Percentiles rank a stretch among this genome's conserved stretches.
phyloP scores from a whole-genome alignment of 768 basidiomycete genomes.

The Suillus subaureus region DNA sequence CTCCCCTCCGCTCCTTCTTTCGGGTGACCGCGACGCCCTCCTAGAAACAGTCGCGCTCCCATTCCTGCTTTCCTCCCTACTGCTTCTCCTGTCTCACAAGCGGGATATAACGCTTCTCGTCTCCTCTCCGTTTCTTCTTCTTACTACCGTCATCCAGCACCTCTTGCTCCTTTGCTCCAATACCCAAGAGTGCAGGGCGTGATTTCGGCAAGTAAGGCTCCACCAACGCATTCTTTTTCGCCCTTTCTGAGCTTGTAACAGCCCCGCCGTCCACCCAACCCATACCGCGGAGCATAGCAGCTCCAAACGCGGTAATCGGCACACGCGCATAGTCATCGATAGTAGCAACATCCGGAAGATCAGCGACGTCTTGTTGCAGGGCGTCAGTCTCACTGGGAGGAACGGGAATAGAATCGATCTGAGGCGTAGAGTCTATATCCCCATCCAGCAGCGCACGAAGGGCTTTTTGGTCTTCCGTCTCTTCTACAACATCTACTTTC shows the following conservation, averaged over 20 bases:
- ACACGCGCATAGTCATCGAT: slow-evolving; percentile 88
- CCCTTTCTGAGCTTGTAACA: slow-evolving; percentile 58
- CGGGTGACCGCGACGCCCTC: slow-evolving; percentile 53
- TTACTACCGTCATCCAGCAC: slow-evolving; percentile 68
- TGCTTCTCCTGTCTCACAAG: slow-evolving; percentile 71
- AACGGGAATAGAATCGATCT: slow-evolving; percentile 64
- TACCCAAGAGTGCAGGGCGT: slow-evolving; percentile 85
- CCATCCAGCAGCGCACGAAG: slow-evolving; percentile 76
- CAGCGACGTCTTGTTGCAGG: slow-evolving; percentile 78
- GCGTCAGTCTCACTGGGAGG: slow-evolving; percentile 79
- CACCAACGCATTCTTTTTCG: slow-evolving; percentile 54
- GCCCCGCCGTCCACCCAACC: slow-evolving; percentile 89
- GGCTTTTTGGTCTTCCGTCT: slow-evolving; percentile 79
- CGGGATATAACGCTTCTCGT: slow-evolving; percentile 83
- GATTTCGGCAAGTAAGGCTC: slow-evolving; percentile 83
- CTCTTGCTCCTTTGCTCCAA: slow-evolving; percentile 90
- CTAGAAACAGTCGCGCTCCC: slow-evolving; percentile 48
- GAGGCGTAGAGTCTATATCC: slow-evolving; percentile 34
- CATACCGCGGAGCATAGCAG: slow-evolving; percentile 93
- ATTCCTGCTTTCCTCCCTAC: slow-evolving; percentile 36
- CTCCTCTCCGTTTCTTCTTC: slow-evolving; percentile 48
- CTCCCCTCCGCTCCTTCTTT: slow-evolving; percentile 21
- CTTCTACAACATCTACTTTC: slow-evolving; percentile 38
- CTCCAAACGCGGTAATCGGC: slow-evolving; percentile 91
- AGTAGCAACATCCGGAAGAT: slow-evolving; percentile 75